Percentiles rank a stretch among this genome's conserved stretches.
Evolutionary conservation across 805 yeast species (phyloP).

Genomic region (Hanseniaspora meyeri): DNA sequence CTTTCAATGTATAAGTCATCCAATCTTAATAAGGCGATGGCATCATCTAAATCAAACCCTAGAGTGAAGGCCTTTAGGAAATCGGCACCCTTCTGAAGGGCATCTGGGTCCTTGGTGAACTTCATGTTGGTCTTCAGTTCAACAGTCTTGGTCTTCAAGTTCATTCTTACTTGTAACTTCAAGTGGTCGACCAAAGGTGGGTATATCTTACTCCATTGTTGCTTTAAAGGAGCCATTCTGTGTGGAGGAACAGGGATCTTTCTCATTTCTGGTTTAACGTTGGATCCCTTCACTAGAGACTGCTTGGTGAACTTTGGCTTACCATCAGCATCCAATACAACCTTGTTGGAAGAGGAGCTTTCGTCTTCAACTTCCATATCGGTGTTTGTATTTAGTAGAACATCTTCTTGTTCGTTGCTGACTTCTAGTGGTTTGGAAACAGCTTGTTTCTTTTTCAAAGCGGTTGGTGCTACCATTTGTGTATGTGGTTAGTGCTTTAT

Average conservation of each 20-base stretch:
- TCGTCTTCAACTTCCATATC: conserved; percentile 23
- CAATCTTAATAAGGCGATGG: conserved; percentile 82
- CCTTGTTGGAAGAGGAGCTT: conserved; percentile 18
- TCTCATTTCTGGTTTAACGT: conserved; percentile 71
- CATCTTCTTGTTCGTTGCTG: conserved; percentile 19
- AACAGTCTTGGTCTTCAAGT: conserved; percentile 71
- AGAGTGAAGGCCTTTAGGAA: conserved; percentile 88
- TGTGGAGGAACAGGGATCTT: conserved; percentile 94
- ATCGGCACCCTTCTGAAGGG: conserved; percentile 95
- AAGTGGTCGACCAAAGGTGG: conserved; percentile 93
- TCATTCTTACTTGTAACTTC: conserved; percentile 93
- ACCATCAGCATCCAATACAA: conserved; percentile 61
- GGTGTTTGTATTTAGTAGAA: conserved; percentile 24
- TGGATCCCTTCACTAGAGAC: conserved; percentile 41
- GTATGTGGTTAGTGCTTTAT: background rate
- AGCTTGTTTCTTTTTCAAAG: conserved; percentile 7
- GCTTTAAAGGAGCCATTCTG: conserved; percentile 86
- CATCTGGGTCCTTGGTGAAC: conserved; percentile 79
- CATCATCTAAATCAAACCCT: conserved; percentile 95
- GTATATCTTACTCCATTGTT: conserved; percentile 84
- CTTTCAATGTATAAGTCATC: conserved; percentile 96
- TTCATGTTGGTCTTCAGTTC: conserved; percentile 72
- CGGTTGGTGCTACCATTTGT: conserved; percentile 15
- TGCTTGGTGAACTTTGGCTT: conserved; percentile 76
- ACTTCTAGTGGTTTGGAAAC: background rate